Base-by-base conservation (phyloP, 345 rosid genomes). In the Lumnitzera racemosa region DNA sequence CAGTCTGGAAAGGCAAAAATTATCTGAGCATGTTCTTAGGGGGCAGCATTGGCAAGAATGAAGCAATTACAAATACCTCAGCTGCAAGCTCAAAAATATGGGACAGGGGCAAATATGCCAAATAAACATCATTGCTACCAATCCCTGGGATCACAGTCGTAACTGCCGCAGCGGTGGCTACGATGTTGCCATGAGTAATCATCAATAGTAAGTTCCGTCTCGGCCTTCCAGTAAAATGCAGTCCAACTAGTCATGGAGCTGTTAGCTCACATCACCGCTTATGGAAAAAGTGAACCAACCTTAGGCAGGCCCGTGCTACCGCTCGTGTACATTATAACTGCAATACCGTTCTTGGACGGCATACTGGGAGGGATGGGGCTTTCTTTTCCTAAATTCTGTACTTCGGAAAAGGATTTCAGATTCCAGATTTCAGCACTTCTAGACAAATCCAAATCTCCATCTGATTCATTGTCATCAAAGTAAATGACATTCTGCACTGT, bases 261-360 rank as follows among this genome's bases (percentile, higher is more conserved):
- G 7, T 36, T 5, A 36, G 10, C 5, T 17, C 15, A 57, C 49
- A 56, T 51, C 11, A 57, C 48, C 41, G 13, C 27, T 9, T 59
- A 49, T 23, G 3, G 56, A 48, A 17, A 24, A 24, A 20, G 5
- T 29, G 27, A 61, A 49, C 69, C 47, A 72, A 91, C 98, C 96
- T 91, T 91, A 57, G 96, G 96, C 59, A 89, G 70, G 63, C 98
- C 96, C 0, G 95, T 83, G 68, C 98, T 91, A 67, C 98, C 98
- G 67, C 98, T 91, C 31, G 98, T 91, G 68, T 86, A 91, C 98
- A 91, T 86, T 60, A 91, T 74, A 64, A 89, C 87, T 20, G 95
- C 96, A 66, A 80, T 64, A 6, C 72, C 78, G 58, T 89, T 77
- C 74, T 89, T 84, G 20, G 88, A 74, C 64, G 98, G 96, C 36